These are phyloP conservation scores for Pseudocercospora musae DNA, from an alignment of 2,329 filamentous ascomycete species.

Conservation along the genomic window DNA sequence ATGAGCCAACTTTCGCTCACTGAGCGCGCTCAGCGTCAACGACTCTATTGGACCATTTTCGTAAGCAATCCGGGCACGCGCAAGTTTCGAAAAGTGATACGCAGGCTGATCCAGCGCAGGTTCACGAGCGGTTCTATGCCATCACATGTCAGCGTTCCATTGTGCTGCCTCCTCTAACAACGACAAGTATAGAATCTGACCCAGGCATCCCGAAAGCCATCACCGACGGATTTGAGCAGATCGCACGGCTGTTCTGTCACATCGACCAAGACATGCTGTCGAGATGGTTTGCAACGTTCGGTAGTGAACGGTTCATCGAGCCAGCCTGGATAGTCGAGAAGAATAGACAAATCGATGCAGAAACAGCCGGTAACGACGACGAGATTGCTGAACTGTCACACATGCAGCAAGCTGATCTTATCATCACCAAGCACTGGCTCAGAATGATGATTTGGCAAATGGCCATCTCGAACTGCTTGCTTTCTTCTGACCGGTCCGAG, in stretches of 20 bases:
- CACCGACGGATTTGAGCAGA: neutral
- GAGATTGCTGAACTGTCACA: conserved; percentile 31
- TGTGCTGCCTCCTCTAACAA: conserved; percentile 4
- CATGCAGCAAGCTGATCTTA: conserved; percentile 50
- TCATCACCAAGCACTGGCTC: conserved; percentile 51
- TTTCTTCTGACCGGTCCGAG: conserved; percentile 34
- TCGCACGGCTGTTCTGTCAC: conserved; percentile 3
- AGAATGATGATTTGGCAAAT: conserved; percentile 50
- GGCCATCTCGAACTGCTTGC: conserved; percentile 44
- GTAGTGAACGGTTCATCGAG: neutral
- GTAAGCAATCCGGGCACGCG: neutral
- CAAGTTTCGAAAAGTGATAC: neutral
- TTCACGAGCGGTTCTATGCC: conserved; percentile 40
- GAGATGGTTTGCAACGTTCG: conserved; percentile 4
- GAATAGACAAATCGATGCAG: conserved; percentile 8
- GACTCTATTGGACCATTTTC: conserved; percentile 7
- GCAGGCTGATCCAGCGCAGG: conserved; percentile 33
- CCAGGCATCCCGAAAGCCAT: neutral
- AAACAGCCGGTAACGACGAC: conserved; percentile 5
- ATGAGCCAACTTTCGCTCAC: conserved; percentile 10
- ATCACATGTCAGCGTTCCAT: conserved; percentile 6
- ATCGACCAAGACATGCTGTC: conserved; percentile 3
- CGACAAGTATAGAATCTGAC: neutral
- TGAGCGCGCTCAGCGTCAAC: conserved; percentile 10
- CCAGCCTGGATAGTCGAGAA: conserved; percentile 5